These are phyloP conservation scores for Aspergillus costaricaensis DNA, from an alignment of 2,329 filamentous ascomycete species.

Conservation along the genomic window DNA sequence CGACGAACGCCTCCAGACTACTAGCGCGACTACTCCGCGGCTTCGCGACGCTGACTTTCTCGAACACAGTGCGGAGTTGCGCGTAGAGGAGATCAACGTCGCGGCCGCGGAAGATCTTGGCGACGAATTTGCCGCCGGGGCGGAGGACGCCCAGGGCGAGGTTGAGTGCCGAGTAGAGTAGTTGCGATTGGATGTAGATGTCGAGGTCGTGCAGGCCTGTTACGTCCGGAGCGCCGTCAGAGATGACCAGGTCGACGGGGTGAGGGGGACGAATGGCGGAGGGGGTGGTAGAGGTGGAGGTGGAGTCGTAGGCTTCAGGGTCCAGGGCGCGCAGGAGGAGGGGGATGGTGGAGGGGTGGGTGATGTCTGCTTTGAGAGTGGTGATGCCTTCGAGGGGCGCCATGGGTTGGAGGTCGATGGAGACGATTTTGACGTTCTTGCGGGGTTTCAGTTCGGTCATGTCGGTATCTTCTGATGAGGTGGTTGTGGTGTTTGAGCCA, in stretches of 20 bases:
- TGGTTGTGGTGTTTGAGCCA: conserved; percentile 23
- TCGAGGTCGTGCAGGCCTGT: conserved; percentile 96
- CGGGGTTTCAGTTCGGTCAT: conserved; percentile 51
- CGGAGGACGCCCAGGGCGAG: conserved; percentile 89
- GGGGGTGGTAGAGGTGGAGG: conserved; percentile 36
- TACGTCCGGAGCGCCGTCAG: conserved; percentile 93
- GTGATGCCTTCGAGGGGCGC: conserved; percentile 89
- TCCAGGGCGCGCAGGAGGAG: conserved; percentile 84
- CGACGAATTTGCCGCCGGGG: conserved; percentile 93
- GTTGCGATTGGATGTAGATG: conserved; percentile 95
- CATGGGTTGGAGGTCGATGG: conserved; percentile 96
- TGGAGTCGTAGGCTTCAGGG: conserved; percentile 59
- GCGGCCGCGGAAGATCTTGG: conserved; percentile 93
- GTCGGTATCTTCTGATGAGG: conserved; percentile 26
- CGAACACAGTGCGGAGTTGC: conserved; percentile 89
- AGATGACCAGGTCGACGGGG: conserved; percentile 89
- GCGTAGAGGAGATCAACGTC: conserved; percentile 96
- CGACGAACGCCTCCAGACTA: conserved; percentile 94
- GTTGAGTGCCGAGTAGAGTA: conserved; percentile 91
- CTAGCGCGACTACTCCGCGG: conserved; percentile 92
- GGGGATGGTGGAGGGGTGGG: conserved; percentile 91
- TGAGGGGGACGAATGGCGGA: conserved; percentile 61
- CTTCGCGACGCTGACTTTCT: conserved; percentile 85
- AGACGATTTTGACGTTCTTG: conserved; percentile 85
- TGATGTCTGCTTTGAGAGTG: conserved; percentile 92